Evolutionary conservation across 345 rosid species (phyloP), one percentile per base, ranked within the genome.

Genomic region (Aquilaria malaccensis): DNA sequence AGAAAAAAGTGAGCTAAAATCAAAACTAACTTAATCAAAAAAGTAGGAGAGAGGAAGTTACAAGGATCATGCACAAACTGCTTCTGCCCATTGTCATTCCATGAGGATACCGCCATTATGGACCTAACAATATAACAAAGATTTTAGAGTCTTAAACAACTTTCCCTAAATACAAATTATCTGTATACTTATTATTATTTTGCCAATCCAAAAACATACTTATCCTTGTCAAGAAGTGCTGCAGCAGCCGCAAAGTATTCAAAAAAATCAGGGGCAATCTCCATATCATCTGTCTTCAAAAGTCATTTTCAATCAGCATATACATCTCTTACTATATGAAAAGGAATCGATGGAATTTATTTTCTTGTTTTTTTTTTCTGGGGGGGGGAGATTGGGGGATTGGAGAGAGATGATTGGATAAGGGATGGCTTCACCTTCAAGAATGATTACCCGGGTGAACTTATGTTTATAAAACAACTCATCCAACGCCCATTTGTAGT

Each of bases 21-120:
- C 58, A 54, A 45, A 51, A 41, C 62, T 31, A 31, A 14, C 49
- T 55, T 3, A 7, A 56, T 33, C 48, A 45, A 56, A 32, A 50
- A 59, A 48, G 6, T 10, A 7, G 41, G 11, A 13, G 45, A 46
- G 51, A 66, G 59, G 53, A 60, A 76, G 93, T 85, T 79, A 91
- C 95, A 75, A 52, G 96, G 93, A 73, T 95, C 96, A 63, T 91
- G 85, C 68, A 95, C 99, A 70, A 91, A 95, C 71, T 90, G 97
- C 80, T 79, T 91, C 79, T 82, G 99, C 37, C 99, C 99, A 76
- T 95, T 95, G 84, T 95, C 99, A 91, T 95, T 95, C 99, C 99
- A 95, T 30, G 99, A 95, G 68, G 99, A 95, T 74, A 85, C 94
- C 64, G 96, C 99, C 96, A 95, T 83, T 59, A 95, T 86, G 78